A percentile compares a stretch with the other conserved stretches of the same genome.
Evolutionary conservation across 345 rosid genomes (phyloP).

Genomic region (Hibiscus mutabilis): DNA sequence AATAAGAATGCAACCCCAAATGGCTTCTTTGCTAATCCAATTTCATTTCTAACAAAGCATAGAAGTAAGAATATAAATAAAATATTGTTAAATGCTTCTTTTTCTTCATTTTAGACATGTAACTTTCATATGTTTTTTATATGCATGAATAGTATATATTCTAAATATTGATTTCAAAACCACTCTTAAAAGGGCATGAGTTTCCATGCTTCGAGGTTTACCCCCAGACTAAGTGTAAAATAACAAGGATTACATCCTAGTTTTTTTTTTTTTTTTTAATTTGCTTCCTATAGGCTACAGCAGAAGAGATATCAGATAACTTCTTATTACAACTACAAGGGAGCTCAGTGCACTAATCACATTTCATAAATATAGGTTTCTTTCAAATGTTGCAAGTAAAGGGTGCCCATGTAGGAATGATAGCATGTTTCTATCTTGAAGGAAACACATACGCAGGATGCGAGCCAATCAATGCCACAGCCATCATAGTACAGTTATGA

Average conservation of each 20-base stretch:
- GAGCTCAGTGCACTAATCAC: neutral
- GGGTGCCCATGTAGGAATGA: neutral
- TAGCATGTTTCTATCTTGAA: neutral
- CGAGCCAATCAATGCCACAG: conserved; percentile 76
- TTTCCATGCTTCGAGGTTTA: neutral
- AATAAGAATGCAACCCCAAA: too few relatives aligned
- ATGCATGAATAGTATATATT: neutral
- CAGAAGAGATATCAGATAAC: neutral
- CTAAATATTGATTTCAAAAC: neutral
- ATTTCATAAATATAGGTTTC: neutral
- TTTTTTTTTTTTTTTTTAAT: too few relatives aligned
- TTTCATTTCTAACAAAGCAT: neutral
- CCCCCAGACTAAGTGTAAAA: neutral
- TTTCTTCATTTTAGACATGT: neutral
- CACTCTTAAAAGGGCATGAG: neutral
- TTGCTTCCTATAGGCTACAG: neutral
- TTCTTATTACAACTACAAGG: neutral
- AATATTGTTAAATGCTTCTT: neutral
- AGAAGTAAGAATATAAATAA: neutral
- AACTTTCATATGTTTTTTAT: neutral
- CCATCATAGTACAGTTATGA: conserved; percentile 99
- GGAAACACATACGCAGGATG: conserved; percentile 66
- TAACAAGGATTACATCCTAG: neutral
- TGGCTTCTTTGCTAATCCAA: too few relatives aligned
- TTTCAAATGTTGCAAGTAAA: neutral